Conservation (phyloP, 2,329 filamentous ascomycete genomes). For the Exserohilum rostratum region DNA sequence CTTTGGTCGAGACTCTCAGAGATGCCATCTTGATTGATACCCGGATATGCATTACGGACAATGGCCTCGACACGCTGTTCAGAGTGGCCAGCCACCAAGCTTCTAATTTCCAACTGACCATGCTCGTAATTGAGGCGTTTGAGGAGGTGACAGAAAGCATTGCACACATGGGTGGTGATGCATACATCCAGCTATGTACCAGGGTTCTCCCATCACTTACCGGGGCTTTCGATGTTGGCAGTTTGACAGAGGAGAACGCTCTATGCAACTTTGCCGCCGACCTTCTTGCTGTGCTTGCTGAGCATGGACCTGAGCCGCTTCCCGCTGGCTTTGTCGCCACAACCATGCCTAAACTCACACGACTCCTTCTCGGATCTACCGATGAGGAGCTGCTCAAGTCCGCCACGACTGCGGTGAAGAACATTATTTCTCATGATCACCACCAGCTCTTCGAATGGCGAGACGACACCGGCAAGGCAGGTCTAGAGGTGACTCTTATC, state of each 20-base stretch:
- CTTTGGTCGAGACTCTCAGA: conserved; percentile 83
- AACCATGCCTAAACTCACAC: conserved; percentile 84
- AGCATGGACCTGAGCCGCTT: conserved; percentile 83
- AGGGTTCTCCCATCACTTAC: conserved; percentile 88
- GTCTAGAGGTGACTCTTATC: conserved; percentile 84
- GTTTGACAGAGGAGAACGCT: conserved; percentile 81
- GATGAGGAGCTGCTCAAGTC: conserved; percentile 89
- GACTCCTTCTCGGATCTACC: conserved; percentile 79
- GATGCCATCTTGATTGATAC: conserved; percentile 83
- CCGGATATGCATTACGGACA: conserved; percentile 73
- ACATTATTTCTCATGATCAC: conserved; percentile 87
- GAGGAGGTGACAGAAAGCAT: conserved; percentile 81
- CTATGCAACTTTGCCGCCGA: conserved; percentile 88
- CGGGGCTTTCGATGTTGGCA: conserved; percentile 86
- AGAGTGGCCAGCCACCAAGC: conserved; percentile 86
- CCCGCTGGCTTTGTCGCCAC: conserved; percentile 84
- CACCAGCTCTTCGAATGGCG: conserved; percentile 88
- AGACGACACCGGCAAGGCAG: conserved; percentile 76
- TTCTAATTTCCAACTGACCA: conserved; percentile 86
- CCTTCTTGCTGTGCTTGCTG: conserved; percentile 77
- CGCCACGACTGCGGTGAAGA: conserved; percentile 83
- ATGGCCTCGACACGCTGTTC: conserved; percentile 84
- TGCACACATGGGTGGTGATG: conserved; percentile 66
- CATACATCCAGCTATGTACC: conserved; percentile 78
- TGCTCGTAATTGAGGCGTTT: conserved; percentile 87